Percentiles rank a stretch among this genome's conserved stretches.
These are phyloP conservation scores for Aspergillus eucalypticola DNA, from an alignment of 2,329 filamentous ascomycete species.

Conservation along the genomic window DNA sequence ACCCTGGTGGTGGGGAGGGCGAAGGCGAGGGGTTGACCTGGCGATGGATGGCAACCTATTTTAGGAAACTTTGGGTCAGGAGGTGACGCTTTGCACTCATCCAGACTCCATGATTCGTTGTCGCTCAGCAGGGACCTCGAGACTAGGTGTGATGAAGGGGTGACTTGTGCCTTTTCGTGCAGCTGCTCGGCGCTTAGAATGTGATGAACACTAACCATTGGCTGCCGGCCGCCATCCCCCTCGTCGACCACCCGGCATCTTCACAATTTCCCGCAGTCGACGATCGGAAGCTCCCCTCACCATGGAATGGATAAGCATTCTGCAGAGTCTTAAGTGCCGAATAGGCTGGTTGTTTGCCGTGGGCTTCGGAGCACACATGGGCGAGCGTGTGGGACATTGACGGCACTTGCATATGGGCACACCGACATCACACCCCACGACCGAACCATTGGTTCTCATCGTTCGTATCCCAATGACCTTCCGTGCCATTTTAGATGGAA, in stretches of 20 bases:
- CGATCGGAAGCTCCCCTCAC: background rate
- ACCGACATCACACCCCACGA: background rate
- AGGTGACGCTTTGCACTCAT: background rate
- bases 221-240: background rate
- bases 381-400: background rate
- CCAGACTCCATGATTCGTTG: constrained; percentile 9
- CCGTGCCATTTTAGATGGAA: background rate
- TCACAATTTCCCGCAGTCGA: background rate
- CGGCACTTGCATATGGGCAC: constrained; percentile 2
- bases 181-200: constrained; percentile 22
- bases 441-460: background rate
- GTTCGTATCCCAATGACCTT: background rate
- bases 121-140: background rate
- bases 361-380: background rate
- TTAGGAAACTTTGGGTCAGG: background rate
- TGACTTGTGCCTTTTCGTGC: constrained; percentile 18
- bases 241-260: background rate
- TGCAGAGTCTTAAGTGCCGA: background rate
- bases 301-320: background rate
- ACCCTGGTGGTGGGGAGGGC: background rate
- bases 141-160: constrained; percentile 18
- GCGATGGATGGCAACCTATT: background rate
- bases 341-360: background rate
- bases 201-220: constrained; percentile 13
- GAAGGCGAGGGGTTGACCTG: constrained; percentile 1